Evolutionary conservation across 805 yeast species (phyloP), one percentile per base, ranked within the genome.

Genomic region (Wickerhamiella galacta): DNA sequence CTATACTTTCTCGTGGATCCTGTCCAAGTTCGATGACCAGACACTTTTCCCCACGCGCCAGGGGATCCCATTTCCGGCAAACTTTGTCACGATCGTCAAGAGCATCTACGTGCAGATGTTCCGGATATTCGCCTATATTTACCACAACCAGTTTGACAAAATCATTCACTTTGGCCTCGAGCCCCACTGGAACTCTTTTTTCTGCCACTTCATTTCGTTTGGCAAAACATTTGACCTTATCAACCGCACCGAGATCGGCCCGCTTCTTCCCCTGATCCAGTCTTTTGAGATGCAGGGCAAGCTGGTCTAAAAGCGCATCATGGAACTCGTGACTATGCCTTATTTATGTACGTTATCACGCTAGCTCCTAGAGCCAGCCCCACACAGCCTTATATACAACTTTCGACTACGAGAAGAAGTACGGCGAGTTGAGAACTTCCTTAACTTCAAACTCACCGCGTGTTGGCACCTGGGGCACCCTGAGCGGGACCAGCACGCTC

Each of bases 161-260:
- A 68, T 87, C 16, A 72, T 87, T n/a, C 95, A 90, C 53, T 57
- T 90, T 38, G 75, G 93, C 2, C 56, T 90, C 38, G 98, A 90
- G 52, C 95, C 96, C 1, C 96, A 90, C 53, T 90, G 94, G 93
- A 90, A 90, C 54, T 85, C 96, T 3, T 80, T 85, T 46, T 90
- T 92, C 57, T 90, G 94, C 11, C 98, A 90, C 52, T 90, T 79
- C 48, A 68, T 87, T 28, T 76, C 93, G 33, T 81, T 90, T 49
- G 70, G 78, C 10, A 75, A 76, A 38, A 93, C 83, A 42, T 90
- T 81, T 53, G 75, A 70, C 33, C 65, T 90, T 42, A 63, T 90
- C 22, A 96, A 83, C 38, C 61, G 72, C 33, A 62, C 64, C 34
- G 99, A 90, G 42, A 57, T 83, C 54, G 77, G 64, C 35, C 96